Percentiles rank a stretch among this genome's conserved stretches.
phyloP scores from a whole-genome alignment of 139 green algal genomes.

The Tetradesmus lagerheimii region DNA sequence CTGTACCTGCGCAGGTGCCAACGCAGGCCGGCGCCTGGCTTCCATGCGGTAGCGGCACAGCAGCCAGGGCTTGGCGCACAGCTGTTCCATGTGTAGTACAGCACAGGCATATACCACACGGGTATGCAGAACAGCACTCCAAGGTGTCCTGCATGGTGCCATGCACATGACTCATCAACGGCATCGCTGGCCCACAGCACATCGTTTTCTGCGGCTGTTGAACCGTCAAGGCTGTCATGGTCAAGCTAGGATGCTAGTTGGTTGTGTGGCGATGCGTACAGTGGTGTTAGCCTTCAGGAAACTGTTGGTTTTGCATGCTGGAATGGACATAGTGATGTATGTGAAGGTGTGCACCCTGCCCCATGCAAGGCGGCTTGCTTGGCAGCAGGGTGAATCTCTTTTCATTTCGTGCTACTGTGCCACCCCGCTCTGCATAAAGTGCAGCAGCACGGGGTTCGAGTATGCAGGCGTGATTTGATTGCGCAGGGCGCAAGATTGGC shows the following conservation, averaged over 20 bases:
- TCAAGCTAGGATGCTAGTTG: no score
- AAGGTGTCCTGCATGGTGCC: background rate
- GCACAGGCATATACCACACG: background rate
- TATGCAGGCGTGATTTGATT: no score
- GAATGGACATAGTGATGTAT: background rate
- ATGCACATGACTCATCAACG: background rate
- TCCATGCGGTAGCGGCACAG: constrained; percentile 16
- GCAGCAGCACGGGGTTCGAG: no score
- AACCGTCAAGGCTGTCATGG: no score
- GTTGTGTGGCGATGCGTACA: no score
- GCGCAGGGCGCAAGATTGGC: no score
- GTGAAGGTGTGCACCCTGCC: background rate
- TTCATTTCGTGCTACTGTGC: background rate
- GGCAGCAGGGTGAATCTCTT: background rate
- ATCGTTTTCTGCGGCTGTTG: background rate
- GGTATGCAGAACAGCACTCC: background rate
- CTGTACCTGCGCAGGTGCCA: background rate
- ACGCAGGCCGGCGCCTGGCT: background rate
- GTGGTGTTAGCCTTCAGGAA: no score
- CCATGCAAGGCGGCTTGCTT: background rate
- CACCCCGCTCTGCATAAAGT: no score
- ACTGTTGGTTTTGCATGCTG: no score
- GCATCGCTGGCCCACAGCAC: background rate
- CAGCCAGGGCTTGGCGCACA: background rate
- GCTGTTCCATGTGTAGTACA: background rate